phyloP scores from a whole-genome alignment of 345 rosid species.

The Brassica cretica region DNA sequence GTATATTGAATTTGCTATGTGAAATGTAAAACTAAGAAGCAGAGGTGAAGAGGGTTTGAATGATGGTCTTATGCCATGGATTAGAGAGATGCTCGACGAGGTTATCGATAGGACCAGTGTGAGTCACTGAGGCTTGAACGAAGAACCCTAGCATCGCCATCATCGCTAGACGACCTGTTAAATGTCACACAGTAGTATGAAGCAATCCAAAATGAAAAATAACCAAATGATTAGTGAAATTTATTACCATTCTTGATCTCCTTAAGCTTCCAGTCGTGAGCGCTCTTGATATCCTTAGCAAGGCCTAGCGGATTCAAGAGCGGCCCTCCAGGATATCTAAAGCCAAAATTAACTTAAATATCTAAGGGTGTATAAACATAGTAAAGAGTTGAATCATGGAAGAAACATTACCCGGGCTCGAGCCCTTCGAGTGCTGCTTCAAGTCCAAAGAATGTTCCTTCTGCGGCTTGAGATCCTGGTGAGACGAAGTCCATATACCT shows the following conservation, averaged over 20 bases:
- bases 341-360: not conserved
- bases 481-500: constrained; percentile 79
- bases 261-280: constrained; percentile 79
- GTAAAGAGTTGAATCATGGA: not conserved
- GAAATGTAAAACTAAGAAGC: constrained; percentile 21
- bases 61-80: constrained; percentile 89
- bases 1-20: not conserved
- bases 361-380: not conserved
- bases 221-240: not conserved
- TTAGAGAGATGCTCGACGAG: constrained; percentile 80
- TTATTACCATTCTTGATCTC: constrained; percentile 82
- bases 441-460: constrained; percentile 82
- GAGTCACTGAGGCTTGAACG: constrained; percentile 88
- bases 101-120: constrained; percentile 87
- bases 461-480: constrained; percentile 87
- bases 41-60: constrained; percentile 67
- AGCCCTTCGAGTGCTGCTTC: constrained; percentile 80
- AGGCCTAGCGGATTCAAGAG: constrained; percentile 86
- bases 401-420: constrained; percentile 68
- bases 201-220: not conserved
- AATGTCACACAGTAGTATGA: not conserved
- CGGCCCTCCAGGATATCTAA: constrained; percentile 96
- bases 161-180: constrained; percentile 87
- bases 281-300: constrained; percentile 72
- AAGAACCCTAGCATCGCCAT: constrained; percentile 86